phyloP scores from a whole-genome alignment of 225 moss, liverwort and hornwort species.

The Asterella californica region DNA sequence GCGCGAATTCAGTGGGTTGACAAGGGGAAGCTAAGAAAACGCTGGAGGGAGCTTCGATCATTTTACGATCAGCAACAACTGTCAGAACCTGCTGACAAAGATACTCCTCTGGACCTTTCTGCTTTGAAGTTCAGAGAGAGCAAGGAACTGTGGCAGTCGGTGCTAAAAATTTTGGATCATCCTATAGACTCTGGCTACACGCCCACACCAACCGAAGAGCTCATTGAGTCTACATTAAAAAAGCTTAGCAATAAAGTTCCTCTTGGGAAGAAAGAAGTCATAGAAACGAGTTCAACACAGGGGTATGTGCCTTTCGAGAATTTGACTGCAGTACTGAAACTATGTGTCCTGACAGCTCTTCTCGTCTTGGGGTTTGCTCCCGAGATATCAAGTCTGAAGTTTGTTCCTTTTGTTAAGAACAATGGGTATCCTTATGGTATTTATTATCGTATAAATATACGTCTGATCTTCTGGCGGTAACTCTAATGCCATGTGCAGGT shows the following conservation, averaged over 20 bases:
- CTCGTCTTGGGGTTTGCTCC: too few relatives aligned
- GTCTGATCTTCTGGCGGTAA: not conserved
- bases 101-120: not conserved
- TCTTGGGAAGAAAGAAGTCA: constrained; percentile 23
- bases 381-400: too few relatives aligned
- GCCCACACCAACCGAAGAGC: constrained; percentile 24
- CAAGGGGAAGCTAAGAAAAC: constrained; percentile 25
- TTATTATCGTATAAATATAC: too few relatives aligned
- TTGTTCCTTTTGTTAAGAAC: too few relatives aligned
- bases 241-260: constrained; percentile 11
- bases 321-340: too few relatives aligned
- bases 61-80: not conserved
- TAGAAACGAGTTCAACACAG: constrained; percentile 13
- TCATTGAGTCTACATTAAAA: constrained; percentile 12
- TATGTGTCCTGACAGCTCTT: too few relatives aligned
- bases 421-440: not conserved
- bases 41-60: constrained; percentile 22
- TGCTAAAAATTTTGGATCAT: constrained; percentile 13
- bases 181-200: not conserved
- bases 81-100: not conserved
- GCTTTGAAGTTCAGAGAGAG: constrained; percentile 2
- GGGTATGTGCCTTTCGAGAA: constrained; percentile 5
- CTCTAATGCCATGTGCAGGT: constrained; percentile 9
- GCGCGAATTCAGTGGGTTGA: constrained; percentile 23
- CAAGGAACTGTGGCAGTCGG: constrained; percentile 28